Evolutionary conservation across 768 basidiomycete species (phyloP).

Genomic region (Pleurotus djamor): DNA sequence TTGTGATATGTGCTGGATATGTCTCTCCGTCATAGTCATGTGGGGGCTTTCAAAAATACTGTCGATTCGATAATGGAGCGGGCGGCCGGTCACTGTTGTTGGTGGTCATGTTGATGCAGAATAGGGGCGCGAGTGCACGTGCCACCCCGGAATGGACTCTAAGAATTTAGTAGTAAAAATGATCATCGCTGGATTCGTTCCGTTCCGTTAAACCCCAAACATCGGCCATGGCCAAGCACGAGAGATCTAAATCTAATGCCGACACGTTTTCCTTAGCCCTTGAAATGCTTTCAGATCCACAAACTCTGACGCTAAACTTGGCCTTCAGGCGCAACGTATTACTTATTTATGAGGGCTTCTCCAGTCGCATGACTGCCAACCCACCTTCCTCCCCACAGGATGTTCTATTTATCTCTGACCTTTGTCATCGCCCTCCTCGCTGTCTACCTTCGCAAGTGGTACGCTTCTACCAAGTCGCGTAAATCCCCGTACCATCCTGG

Average conservation of each 20-base stretch:
- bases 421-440: neutral
- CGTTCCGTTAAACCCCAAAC: too few species aligned
- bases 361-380: neutral
- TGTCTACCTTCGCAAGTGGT: constrained; percentile 1
- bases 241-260: too few species aligned
- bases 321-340: neutral
- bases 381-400: neutral
- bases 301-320: too few species aligned
- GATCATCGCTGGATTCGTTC: too few species aligned
- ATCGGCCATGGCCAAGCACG: too few species aligned
- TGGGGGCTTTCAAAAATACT: neutral
- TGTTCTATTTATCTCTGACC: neutral
- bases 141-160: too few species aligned
- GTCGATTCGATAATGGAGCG: too few species aligned
- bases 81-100: too few species aligned
- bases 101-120: too few species aligned
- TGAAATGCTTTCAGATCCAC: too few species aligned
- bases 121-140: too few species aligned
- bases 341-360: neutral
- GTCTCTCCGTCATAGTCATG: neutral
- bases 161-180: too few species aligned
- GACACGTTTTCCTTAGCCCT: neutral
- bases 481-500: constrained; percentile 25
- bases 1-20: neutral
- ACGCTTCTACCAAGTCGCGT: neutral